Percentiles rank a stretch among this genome's conserved stretches.
Evolutionary conservation across 192 early-diverging fungal species (phyloP).

Genomic region (Chytriomyces sp.): DNA sequence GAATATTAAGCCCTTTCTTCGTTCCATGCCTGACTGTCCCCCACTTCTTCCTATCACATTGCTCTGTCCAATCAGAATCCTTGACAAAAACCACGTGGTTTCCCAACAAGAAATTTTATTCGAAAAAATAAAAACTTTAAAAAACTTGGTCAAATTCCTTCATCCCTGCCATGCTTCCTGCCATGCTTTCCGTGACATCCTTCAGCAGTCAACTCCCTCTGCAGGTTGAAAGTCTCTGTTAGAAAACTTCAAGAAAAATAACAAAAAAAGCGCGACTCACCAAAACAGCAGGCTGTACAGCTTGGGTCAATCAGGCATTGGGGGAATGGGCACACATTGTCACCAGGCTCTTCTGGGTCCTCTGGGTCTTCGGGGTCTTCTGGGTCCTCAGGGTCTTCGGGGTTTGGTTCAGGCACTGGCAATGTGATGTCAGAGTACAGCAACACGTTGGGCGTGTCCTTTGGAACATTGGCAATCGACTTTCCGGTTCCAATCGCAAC

Average conservation of each 20-base stretch:
- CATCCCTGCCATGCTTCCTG: too few species aligned
- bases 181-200: too few species aligned
- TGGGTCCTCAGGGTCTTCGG: constrained; percentile 39
- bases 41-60: too few species aligned
- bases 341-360: constrained; percentile 47
- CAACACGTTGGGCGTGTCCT: constrained; percentile 50
- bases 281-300: constrained; percentile 49
- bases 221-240: neutral
- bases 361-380: constrained; percentile 40
- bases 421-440: constrained; percentile 50
- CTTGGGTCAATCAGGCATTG: constrained; percentile 51
- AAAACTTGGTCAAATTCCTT: too few species aligned
- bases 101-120: too few species aligned
- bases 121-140: too few species aligned
- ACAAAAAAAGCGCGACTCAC: neutral
- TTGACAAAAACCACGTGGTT: too few species aligned
- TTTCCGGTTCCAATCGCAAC: constrained; percentile 46
- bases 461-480: constrained; percentile 39
- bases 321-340: constrained; percentile 54
- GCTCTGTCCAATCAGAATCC: too few species aligned
- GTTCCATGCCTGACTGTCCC: too few species aligned
- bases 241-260: neutral
- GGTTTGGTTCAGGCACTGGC: constrained; percentile 36
- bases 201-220: constrained; percentile 3
- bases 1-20: too few species aligned